These are phyloP conservation scores for Pseudogymnoascus sp. DNA, from an alignment of 2,329 filamentous ascomycete species.

Conservation along the genomic window DNA sequence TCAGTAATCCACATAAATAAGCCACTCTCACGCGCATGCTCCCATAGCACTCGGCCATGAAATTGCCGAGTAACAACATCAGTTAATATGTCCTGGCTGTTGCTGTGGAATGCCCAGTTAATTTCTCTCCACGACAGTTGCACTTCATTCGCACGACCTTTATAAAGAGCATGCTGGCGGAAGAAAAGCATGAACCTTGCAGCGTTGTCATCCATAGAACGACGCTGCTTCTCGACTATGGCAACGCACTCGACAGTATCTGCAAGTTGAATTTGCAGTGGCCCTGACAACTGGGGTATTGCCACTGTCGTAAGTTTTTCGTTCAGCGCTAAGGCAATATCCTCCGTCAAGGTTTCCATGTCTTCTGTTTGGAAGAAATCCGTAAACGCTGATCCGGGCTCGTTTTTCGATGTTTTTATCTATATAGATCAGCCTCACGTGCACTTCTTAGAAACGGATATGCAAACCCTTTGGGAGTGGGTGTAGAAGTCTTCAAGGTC, in stretches of 20 bases:
- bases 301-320: conserved; percentile 67
- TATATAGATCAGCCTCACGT: conserved; percentile 16
- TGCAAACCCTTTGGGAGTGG: conserved; percentile 20
- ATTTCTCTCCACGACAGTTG: conserved; percentile 71
- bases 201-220: conserved; percentile 85
- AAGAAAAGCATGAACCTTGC: conserved; percentile 84
- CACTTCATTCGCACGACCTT: conserved; percentile 55
- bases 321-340: conserved; percentile 60
- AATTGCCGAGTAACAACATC: conserved; percentile 77
- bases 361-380: conserved; percentile 43
- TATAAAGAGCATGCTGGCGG: conserved; percentile 67
- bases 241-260: conserved; percentile 80
- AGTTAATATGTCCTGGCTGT: conserved; percentile 79
- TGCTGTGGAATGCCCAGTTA: conserved; percentile 76
- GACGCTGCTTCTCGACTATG: conserved; percentile 75
- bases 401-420: conserved; percentile 20
- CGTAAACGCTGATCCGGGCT: conserved; percentile 38
- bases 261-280: conserved; percentile 77
- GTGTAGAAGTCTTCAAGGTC: conserved; percentile 52
- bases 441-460: background rate
- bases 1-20: conserved; percentile 95
- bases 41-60: conserved; percentile 74
- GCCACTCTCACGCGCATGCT: conserved; percentile 75
- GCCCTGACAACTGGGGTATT: conserved; percentile 72
- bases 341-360: conserved; percentile 60